phyloP scores from a whole-genome alignment of 2,329 filamentous ascomycete species.

The Ascosphaera aggregata region DNA sequence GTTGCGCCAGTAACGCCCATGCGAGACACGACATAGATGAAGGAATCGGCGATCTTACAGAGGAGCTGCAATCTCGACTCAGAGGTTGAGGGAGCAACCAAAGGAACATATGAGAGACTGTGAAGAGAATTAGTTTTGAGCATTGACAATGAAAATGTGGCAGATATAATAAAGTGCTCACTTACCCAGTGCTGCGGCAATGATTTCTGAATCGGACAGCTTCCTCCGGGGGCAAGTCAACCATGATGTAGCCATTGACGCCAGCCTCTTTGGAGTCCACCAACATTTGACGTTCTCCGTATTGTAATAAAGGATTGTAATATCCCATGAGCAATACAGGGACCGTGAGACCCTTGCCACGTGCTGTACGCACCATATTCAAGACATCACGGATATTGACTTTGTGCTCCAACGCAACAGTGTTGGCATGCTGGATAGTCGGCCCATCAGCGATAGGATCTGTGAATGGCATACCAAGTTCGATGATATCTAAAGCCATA shows the following conservation, averaged over 20 bases:
- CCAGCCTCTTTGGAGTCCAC: constrained; percentile 63
- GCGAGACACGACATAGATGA: constrained; percentile 94
- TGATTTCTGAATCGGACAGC: constrained; percentile 74
- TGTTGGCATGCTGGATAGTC: constrained; percentile 91
- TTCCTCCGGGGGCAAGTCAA: constrained; percentile 89
- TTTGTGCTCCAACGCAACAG: constrained; percentile 66
- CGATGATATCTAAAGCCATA: constrained; percentile 50
- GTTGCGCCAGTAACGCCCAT: constrained; percentile 92
- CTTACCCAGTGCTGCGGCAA: constrained; percentile 52
- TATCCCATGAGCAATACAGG: constrained; percentile 95
- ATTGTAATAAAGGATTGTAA: constrained; percentile 88
- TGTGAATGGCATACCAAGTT: constrained; percentile 89
- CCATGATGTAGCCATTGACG: constrained; percentile 91
- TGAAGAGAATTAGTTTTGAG: not conserved
- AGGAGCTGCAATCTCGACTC: constrained; percentile 86
- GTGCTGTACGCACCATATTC: constrained; percentile 60
- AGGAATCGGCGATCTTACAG: constrained; percentile 91
- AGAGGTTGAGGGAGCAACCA: constrained; percentile 85
- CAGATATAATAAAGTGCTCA: constrained; percentile 4
- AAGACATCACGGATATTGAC: constrained; percentile 62
- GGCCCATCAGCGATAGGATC: constrained; percentile 96
- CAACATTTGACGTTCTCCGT: constrained; percentile 77
- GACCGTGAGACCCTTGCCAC: constrained; percentile 50
- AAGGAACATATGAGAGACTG: constrained; percentile 81
- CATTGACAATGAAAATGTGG: constrained; percentile 1